Evolutionary conservation across 2,329 filamentous ascomycete species (phyloP).

Genomic region (Microdochium nivale): DNA sequence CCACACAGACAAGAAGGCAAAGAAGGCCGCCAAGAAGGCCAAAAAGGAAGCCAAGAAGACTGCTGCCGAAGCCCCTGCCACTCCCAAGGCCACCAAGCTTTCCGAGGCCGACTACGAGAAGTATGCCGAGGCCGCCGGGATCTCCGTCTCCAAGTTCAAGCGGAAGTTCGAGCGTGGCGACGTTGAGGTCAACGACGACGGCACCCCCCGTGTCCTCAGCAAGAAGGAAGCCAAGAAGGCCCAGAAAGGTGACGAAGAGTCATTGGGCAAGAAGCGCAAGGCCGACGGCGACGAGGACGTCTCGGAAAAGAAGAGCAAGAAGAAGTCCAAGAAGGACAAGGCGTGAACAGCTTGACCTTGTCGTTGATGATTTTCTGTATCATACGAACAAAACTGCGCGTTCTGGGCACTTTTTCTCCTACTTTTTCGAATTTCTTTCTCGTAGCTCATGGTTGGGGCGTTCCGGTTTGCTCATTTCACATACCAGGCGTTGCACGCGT

Average conservation of each 20-base stretch:
- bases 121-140: constrained; percentile 40
- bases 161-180: constrained; percentile 70
- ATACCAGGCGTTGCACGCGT: background rate
- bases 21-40: constrained; percentile 26
- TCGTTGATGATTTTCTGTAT: background rate
- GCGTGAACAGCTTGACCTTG: constrained; percentile 21
- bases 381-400: background rate
- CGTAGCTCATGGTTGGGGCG: constrained; percentile 1
- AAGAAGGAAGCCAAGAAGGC: constrained; percentile 72
- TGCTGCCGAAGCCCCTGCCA: constrained; percentile 22
- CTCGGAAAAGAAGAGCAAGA: constrained; percentile 51
- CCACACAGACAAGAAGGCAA: constrained; percentile 17
- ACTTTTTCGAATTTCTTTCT: background rate
- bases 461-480: background rate
- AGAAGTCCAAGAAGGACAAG: constrained; percentile 57
- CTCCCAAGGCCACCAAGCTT: constrained; percentile 29
- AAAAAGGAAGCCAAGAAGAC: constrained; percentile 19
- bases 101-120: constrained; percentile 49
- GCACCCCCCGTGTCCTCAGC: constrained; percentile 57
- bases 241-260: constrained; percentile 47
- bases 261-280: constrained; percentile 61
- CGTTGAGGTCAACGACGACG: constrained; percentile 56
- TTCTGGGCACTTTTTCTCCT: background rate
- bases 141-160: constrained; percentile 48
- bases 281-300: constrained; percentile 54